These are phyloP conservation scores for Cymbopogon citratus DNA, from an alignment of 176 grass and related monocot species.

Conservation along the genomic window DNA sequence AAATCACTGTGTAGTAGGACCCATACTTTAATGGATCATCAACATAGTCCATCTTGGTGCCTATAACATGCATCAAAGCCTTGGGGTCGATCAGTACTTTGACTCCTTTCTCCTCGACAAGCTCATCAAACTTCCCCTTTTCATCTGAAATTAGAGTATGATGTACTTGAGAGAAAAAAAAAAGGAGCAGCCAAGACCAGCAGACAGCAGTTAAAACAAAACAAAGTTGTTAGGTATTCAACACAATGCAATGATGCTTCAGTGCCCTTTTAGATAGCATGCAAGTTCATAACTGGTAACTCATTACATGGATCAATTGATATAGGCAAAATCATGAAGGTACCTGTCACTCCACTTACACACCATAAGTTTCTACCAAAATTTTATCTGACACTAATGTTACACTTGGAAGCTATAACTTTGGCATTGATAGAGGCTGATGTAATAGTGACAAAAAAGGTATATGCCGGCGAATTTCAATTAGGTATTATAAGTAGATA, in stretches of 20 bases:
- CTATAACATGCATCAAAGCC: constrained; percentile 90
- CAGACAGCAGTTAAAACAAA: not conserved
- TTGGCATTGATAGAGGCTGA: not conserved
- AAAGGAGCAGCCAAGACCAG: not conserved
- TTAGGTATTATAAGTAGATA: not conserved
- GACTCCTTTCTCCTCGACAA: constrained; percentile 85
- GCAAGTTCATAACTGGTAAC: not conserved
- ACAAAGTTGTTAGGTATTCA: not conserved
- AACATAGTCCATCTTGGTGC: constrained; percentile 88
- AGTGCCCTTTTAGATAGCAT: not conserved
- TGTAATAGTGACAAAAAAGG: not conserved
- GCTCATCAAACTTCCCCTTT: constrained; percentile 81
- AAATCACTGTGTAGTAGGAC: not conserved
- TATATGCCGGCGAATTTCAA: not conserved
- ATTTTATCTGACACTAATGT: not conserved
- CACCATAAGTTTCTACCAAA: not conserved
- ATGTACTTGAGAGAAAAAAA: constrained; percentile 15
- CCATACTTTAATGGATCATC: constrained; percentile 65
- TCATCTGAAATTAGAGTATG: constrained; percentile 53
- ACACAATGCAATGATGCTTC: not conserved
- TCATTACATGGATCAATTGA: not conserved
- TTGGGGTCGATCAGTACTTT: constrained; percentile 88
- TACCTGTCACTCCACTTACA: not conserved
- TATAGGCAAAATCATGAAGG: not conserved
- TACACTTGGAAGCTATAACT: not conserved